phyloP scores from a whole-genome alignment of 2,329 filamentous ascomycete species.

The Zasmidium angulare region DNA sequence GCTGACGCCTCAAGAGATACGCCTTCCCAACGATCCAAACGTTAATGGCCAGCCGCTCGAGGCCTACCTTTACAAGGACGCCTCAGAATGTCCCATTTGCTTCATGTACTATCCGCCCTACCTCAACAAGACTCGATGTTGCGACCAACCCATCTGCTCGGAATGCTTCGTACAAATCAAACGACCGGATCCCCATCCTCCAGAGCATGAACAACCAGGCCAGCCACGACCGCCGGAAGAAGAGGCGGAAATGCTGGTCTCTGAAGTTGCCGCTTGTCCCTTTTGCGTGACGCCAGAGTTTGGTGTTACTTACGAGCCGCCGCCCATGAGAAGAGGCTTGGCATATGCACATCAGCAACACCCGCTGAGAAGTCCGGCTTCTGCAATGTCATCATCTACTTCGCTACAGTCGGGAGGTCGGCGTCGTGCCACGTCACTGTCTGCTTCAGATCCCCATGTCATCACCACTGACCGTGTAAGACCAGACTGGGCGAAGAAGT shows the following conservation, averaged over 20 bases:
- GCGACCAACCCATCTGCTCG: conserved; percentile 93
- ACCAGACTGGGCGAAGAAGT: conserved; percentile 90
- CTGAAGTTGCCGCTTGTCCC: conserved; percentile 86
- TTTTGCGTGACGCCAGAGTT: conserved; percentile 96
- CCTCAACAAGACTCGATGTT: conserved; percentile 90
- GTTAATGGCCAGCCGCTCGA: conserved; percentile 94
- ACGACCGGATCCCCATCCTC: conserved; percentile 83
- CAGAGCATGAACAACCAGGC: conserved; percentile 58
- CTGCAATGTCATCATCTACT: conserved; percentile 83
- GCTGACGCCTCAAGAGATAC: conserved; percentile 72
- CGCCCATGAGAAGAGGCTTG: conserved; percentile 82
- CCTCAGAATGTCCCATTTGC: conserved; percentile 90
- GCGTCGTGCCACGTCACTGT: conserved; percentile 68
- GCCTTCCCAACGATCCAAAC: conserved; percentile 76
- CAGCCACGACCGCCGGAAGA: conserved; percentile 40
- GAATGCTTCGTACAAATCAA: conserved; percentile 99
- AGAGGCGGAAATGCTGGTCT: conserved; percentile 68
- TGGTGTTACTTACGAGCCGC: conserved; percentile 90
- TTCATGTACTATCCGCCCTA: conserved; percentile 95
- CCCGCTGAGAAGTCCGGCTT: conserved; percentile 54
- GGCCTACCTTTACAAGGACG: conserved; percentile 89
- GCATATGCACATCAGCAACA: conserved; percentile 58
- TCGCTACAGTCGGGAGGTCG: conserved; percentile 62
- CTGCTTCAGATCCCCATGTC: conserved; percentile 79
- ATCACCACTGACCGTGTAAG: conserved; percentile 90